A percentile compares a stretch with the other conserved stretches of the same genome.
Evolutionary conservation across 1,284 basidiomycete species (phyloP).

Genomic region (Trichosporon sp.): DNA sequence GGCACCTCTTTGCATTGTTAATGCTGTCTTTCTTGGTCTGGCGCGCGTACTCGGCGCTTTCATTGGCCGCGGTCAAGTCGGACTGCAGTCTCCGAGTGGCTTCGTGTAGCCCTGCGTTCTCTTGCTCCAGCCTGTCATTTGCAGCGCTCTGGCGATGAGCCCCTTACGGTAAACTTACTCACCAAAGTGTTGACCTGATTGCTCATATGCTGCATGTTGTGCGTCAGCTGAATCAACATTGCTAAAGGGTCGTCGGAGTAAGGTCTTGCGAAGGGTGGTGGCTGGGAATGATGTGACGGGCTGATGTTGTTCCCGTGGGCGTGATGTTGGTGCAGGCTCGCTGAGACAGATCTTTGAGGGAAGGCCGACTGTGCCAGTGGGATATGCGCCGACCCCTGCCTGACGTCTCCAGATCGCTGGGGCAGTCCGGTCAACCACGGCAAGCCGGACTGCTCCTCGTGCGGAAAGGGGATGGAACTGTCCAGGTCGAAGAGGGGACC

Average conservation of each 20-base stretch:
- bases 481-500: neutral
- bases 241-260: neutral
- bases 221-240: neutral
- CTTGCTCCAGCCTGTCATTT: neutral
- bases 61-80: neutral
- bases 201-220: neutral
- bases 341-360: neutral
- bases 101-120: neutral
- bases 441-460: neutral
- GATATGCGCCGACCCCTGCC: neutral
- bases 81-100: neutral
- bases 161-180: neutral
- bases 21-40: neutral
- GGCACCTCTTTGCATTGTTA: neutral
- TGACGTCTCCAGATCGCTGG: neutral
- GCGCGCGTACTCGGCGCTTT: neutral
- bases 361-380: neutral
- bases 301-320: neutral
- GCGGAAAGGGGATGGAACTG: neutral
- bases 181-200: neutral
- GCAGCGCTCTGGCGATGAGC: neutral
- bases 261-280: neutral
- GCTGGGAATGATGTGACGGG: neutral
- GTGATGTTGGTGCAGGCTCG: neutral
- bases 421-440: neutral